These are phyloP conservation scores for Coemansia sp. DNA, from an alignment of 192 early-diverging fungal species.

Conservation along the genomic window DNA sequence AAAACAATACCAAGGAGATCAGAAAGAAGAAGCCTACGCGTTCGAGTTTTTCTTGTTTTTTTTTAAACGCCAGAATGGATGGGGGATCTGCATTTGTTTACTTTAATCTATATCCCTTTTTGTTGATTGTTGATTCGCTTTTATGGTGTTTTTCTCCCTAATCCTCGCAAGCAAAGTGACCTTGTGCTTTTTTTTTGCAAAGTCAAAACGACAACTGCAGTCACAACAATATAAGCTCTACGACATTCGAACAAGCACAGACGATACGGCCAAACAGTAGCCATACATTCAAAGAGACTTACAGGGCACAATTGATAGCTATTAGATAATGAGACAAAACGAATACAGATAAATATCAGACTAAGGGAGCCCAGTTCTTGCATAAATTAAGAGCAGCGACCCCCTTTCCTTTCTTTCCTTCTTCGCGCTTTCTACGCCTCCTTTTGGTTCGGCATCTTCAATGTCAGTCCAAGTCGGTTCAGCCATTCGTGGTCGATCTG, in stretches of 20 bases:
- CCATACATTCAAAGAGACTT: too few relatives aligned
- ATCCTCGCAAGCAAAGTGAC: too few relatives aligned
- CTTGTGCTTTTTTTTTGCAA: too few relatives aligned
- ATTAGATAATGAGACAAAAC: too few relatives aligned
- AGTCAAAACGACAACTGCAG: too few relatives aligned
- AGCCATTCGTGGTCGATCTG: slow-evolving; percentile 46
- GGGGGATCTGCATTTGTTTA: slow-evolving; percentile 1
- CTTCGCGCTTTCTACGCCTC: not conserved
- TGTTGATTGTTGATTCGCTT: not conserved
- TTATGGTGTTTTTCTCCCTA: too few relatives aligned
- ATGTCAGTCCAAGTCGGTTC: slow-evolving; percentile 19
- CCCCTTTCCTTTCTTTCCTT: not conserved
- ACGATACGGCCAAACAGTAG: too few relatives aligned
- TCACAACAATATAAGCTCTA: not conserved
- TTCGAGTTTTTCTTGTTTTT: not conserved
- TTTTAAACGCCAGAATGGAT: not conserved
- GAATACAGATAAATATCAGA: too few relatives aligned
- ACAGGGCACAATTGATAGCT: too few relatives aligned
- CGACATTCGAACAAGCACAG: not conserved
- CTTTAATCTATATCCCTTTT: not conserved
- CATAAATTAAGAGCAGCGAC: too few relatives aligned
- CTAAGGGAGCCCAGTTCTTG: too few relatives aligned
- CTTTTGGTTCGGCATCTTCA: slow-evolving; percentile 25
- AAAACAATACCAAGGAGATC: not conserved
- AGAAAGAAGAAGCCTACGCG: not conserved